Percentiles rank a stretch among this genome's conserved stretches.
Evolutionary conservation across 192 early-diverging fungal genomes (phyloP).

Genomic region (Chytriomyces hyalinus): DNA sequence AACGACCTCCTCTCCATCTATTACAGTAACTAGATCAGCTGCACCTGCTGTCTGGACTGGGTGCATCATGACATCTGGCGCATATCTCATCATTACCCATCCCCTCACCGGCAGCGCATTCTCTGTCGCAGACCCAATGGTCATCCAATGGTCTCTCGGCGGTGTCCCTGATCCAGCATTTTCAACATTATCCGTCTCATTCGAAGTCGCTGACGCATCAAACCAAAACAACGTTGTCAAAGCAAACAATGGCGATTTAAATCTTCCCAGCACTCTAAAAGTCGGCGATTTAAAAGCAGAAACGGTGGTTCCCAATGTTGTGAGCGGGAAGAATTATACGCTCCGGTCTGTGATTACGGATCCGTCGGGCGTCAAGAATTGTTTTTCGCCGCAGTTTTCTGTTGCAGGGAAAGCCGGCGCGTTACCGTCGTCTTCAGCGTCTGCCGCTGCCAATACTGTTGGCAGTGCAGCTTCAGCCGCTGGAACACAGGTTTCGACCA

Average conservation of each 20-base stretch:
- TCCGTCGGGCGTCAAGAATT: background rate
- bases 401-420: background rate
- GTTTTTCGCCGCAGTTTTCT: background rate
- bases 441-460: too few species aligned
- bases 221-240: background rate
- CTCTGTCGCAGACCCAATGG: background rate
- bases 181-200: background rate
- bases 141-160: background rate
- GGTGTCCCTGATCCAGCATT: background rate
- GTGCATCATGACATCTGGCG: background rate
- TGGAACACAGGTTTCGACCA: too few species aligned
- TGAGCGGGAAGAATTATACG: background rate
- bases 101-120: background rate
- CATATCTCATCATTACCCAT: background rate
- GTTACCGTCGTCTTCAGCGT: too few species aligned
- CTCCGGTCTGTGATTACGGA: background rate
- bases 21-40: too few species aligned
- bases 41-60: background rate
- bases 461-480: too few species aligned
- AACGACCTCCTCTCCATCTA: too few species aligned
- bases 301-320: background rate
- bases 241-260: background rate
- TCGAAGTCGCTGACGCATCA: background rate
- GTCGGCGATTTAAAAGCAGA: background rate
- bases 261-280: background rate